These are phyloP conservation scores for Cylindrotheca closterium DNA, from an alignment of 108 stramenopile genomes.

Conservation along the genomic window DNA sequence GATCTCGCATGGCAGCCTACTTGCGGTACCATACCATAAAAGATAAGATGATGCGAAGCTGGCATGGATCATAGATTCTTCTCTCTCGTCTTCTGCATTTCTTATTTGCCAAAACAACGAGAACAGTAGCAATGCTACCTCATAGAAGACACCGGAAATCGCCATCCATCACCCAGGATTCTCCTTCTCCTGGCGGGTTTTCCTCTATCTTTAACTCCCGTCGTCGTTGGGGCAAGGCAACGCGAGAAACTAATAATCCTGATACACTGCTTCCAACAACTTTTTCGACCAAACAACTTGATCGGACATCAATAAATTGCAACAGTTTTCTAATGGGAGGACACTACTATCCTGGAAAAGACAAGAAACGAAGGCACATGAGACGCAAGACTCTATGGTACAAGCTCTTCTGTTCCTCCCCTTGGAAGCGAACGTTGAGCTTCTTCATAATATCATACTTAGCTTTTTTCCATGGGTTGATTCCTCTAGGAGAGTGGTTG, in stretches of 20 bases:
- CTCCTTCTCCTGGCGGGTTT: conserved; percentile 17
- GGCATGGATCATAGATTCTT: too few relatives aligned
- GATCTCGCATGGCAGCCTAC: too few relatives aligned
- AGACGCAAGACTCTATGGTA: conserved; percentile 59
- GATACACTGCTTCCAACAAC: conserved; percentile 31
- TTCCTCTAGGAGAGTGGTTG: conserved; percentile 18
- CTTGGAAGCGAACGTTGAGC: conserved; percentile 7
- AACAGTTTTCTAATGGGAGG: conserved; percentile 68
- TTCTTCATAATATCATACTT: conserved; percentile 22
- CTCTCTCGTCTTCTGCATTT: too few relatives aligned
- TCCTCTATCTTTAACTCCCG: conserved; percentile 11
- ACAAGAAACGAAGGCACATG: conserved; percentile 50
- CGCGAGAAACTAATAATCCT: conserved; percentile 4
- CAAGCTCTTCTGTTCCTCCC: conserved; percentile 55
- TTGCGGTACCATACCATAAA: too few relatives aligned
- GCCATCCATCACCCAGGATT: not conserved
- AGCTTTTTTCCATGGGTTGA: conserved; percentile 20
- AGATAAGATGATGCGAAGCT: too few relatives aligned
- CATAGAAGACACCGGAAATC: not conserved
- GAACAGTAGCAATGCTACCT: too few relatives aligned
- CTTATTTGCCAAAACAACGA: too few relatives aligned
- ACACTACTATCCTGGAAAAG: conserved; percentile 63
- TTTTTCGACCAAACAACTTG: not conserved
- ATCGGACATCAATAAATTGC: conserved; percentile 23
- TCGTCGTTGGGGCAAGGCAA: conserved; percentile 14